Evolutionary conservation across 805 yeast species (phyloP), one percentile per base, ranked within the genome.

Genomic region (Metschnikowia colocasiae): DNA sequence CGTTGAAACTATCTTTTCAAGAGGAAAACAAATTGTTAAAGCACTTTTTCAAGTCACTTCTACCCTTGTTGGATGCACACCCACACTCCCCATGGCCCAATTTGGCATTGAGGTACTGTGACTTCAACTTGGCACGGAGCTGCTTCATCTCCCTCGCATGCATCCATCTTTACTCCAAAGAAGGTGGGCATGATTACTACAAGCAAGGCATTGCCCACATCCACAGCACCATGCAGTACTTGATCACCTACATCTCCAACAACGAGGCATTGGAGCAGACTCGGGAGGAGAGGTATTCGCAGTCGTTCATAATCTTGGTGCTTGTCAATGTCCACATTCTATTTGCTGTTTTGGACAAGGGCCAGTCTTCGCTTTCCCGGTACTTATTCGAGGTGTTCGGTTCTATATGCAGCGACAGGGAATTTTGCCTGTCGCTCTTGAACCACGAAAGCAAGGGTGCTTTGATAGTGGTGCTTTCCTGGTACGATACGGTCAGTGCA

Each of bases 31-130:
- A 70, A 68, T 75, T 80, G 71, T 55, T 80, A 48, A 74, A 73
- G 50, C 83, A 80, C 58, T 80, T 79, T 54, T 80, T 79, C 59
- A 74, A 76, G 52, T 74, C 76, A 49, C 63, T 80, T 31, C 59
- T 80, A 5, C 82, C 80, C 1, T 55, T 79, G 34, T 59, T 79
- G 29, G 84, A 80, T 61, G 81, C 82, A 0, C 83, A 80, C 56
- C 84, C 83, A 0, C 75, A 76, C 35, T 68, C 81, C 1, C 83
- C 83, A 3, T 78, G 83, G 83, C 84, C 84, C 0, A 79, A 78
- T 48, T 59, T 80, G 47, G 81, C 82, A 36, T 63, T 80, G 50
- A 72, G 74, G 43, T 79, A 79, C 55, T 79, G 83, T 53, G 81
- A 79, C 54, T 72, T 76, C 52, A 80, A 79, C 52, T 71, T 80